phyloP scores from a whole-genome alignment of 2,329 filamentous ascomycete species.

The Coniochaeta ligniaria region DNA sequence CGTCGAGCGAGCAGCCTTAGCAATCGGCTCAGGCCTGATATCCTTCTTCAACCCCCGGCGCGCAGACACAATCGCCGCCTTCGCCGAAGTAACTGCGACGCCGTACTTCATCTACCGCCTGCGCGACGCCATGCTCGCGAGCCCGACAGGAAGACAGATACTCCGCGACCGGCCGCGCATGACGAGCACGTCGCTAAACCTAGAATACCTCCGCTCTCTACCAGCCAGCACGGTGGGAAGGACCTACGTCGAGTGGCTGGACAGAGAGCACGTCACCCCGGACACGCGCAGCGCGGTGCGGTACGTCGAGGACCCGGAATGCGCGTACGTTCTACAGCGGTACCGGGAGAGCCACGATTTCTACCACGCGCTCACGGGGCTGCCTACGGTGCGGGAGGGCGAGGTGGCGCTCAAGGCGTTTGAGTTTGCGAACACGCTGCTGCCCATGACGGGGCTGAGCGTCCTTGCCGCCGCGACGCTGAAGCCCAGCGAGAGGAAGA shows the following conservation, averaged over 20 bases:
- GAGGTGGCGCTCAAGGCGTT: constrained; percentile 98
- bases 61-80: constrained; percentile 87
- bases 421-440: constrained; percentile 87
- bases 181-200: constrained; percentile 62
- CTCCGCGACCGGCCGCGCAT: constrained; percentile 85
- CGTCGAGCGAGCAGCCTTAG: constrained; percentile 68
- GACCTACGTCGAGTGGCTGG: constrained; percentile 85
- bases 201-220: constrained; percentile 64
- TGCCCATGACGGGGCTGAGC: constrained; percentile 92
- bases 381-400: constrained; percentile 89
- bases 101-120: constrained; percentile 94
- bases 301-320: constrained; percentile 92
- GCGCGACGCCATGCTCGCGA: constrained; percentile 81
- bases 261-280: constrained; percentile 85
- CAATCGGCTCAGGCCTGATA: constrained; percentile 55
- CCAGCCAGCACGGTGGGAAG: constrained; percentile 70
- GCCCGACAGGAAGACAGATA: constrained; percentile 81
- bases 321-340: constrained; percentile 96
- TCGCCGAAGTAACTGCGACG: constrained; percentile 91
- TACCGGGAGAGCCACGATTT: constrained; percentile 98
- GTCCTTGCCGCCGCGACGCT: constrained; percentile 80
- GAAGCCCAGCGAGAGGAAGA: constrained; percentile 69
- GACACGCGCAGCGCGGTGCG: constrained; percentile 78
- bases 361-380: constrained; percentile 87
- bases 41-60: constrained; percentile 70